Percentiles rank a stretch among this genome's conserved stretches.
These are phyloP conservation scores for Phlyctochytrium bullatum DNA, from an alignment of 192 early-diverging fungal genomes.

Conservation along the genomic window DNA sequence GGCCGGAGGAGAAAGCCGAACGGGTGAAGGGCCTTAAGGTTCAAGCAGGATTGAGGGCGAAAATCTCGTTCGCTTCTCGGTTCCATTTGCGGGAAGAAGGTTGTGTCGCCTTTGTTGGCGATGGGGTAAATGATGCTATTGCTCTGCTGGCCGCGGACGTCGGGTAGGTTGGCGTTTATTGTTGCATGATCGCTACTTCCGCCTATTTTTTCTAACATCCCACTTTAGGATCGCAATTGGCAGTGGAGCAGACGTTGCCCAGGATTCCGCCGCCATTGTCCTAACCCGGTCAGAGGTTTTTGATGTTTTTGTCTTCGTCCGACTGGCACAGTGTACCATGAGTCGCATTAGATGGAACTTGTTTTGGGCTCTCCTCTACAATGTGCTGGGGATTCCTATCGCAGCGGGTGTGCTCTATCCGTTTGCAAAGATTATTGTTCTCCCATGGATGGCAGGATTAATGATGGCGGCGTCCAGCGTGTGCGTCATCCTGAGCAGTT, in stretches of 20 bases:
- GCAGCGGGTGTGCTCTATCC: slow-evolving; percentile 77
- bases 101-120: slow-evolving; percentile 87
- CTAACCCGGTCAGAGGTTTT: slow-evolving; percentile 74
- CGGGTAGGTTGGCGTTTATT: slow-evolving; percentile 47
- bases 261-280: slow-evolving; percentile 83
- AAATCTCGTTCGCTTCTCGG: too few species aligned
- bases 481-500: slow-evolving; percentile 78
- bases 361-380: slow-evolving; percentile 87
- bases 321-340: slow-evolving; percentile 72
- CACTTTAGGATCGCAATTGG: slow-evolving; percentile 77
- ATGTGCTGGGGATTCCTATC: slow-evolving; percentile 82
- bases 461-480: slow-evolving; percentile 86
- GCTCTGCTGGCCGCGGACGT: slow-evolving; percentile 88
- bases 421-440: slow-evolving; percentile 50
- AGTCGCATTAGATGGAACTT: slow-evolving; percentile 86
- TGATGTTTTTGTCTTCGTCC: slow-evolving; percentile 74
- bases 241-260: slow-evolving; percentile 85
- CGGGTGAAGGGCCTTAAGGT: slow-evolving; percentile 52
- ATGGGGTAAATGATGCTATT: slow-evolving; percentile 95
- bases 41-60: slow-evolving; percentile 6
- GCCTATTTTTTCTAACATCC: too few species aligned
- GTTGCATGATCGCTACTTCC: neutral
- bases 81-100: neutral
- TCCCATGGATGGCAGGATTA: slow-evolving; percentile 80
- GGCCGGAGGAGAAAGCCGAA: slow-evolving; percentile 70